A percentile compares a stretch with the other conserved stretches of the same genome.
Evolutionary conservation across 2,329 filamentous ascomycete genomes (phyloP).

Genomic region (Neonectria magnoliae): DNA sequence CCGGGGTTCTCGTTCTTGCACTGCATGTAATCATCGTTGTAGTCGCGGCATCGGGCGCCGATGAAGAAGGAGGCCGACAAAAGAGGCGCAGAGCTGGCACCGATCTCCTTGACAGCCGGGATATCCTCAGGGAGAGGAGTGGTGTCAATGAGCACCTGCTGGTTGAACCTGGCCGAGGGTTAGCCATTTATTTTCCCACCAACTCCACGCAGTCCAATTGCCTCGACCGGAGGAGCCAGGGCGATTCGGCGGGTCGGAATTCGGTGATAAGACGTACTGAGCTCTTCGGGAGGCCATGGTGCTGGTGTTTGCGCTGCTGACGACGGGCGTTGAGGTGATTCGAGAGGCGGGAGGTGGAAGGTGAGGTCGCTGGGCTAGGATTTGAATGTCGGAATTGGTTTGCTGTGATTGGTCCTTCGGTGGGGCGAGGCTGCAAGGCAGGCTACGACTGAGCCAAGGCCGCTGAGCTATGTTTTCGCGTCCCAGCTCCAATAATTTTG

Average conservation of each 20-base stretch:
- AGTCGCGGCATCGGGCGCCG: conserved; percentile 90
- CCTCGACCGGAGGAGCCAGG: conserved; percentile 9
- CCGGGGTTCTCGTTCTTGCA: conserved; percentile 97
- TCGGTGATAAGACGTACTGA: conserved; percentile 48
- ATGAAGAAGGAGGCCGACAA: conserved; percentile 96
- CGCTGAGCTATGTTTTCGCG: conserved; percentile 42
- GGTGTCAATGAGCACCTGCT: conserved; percentile 92
- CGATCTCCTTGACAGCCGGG: conserved; percentile 92
- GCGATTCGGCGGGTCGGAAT: not conserved
- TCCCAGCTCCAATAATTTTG: conserved; percentile 44
- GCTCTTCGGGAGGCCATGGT: conserved; percentile 56
- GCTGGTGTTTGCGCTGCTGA: conserved; percentile 43
- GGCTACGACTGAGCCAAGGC: conserved; percentile 9
- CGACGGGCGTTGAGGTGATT: conserved; percentile 42
- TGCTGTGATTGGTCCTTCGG: conserved; percentile 53
- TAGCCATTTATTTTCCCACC: conserved; percentile 36
- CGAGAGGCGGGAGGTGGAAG: conserved; percentile 41
- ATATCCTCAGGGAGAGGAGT: conserved; percentile 93
- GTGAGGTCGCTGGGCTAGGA: conserved; percentile 46
- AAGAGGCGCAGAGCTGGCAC: conserved; percentile 90
- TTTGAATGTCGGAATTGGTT: conserved; percentile 54
- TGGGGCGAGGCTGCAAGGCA: conserved; percentile 45
- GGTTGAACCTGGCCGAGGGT: conserved; percentile 79
- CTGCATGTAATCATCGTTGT: conserved; percentile 99
- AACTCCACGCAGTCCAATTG: conserved; percentile 36